Evolutionary conservation across 345 rosid genomes (phyloP).

Genomic region (Geranium rotundifolium): DNA sequence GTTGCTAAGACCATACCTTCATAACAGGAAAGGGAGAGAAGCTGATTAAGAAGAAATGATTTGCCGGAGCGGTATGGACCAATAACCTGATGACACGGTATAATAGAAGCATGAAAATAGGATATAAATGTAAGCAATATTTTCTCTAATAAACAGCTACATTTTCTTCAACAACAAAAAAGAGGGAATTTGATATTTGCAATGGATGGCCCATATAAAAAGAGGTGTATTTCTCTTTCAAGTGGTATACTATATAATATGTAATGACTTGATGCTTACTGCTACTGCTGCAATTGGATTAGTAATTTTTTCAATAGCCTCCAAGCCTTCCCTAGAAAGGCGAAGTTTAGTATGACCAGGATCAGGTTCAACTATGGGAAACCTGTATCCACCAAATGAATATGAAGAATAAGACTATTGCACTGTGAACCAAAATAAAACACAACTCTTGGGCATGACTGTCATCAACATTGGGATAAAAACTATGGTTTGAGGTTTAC

Average conservation of each 20-base stretch:
- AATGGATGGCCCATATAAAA: not conserved
- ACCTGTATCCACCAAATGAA: slow-evolving; percentile 26
- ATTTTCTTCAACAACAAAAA: no score
- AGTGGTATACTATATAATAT: no score
- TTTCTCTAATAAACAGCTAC: no score
- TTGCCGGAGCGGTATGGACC: slow-evolving; percentile 99
- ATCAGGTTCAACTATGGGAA: slow-evolving; percentile 94
- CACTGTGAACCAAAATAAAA: no score
- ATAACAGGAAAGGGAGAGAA: slow-evolving; percentile 93
- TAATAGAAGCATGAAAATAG: slow-evolving; percentile 11
- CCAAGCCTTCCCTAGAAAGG: slow-evolving; percentile 82
- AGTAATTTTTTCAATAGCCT: slow-evolving; percentile 71
- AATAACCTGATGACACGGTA: slow-evolving; percentile 49
- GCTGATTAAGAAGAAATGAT: slow-evolving; percentile 95
- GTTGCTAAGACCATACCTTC: slow-evolving; percentile 49
- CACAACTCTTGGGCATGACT: not conserved
- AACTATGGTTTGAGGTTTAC: no score
- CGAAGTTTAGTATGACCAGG: slow-evolving; percentile 95
- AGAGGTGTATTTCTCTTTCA: not conserved
- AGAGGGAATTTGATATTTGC: no score
- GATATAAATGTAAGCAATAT: no score
- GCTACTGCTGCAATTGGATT: slow-evolving; percentile 87
- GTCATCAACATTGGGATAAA: no score
- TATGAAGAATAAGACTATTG: no score
- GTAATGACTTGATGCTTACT: slow-evolving; percentile 38